A percentile compares a stretch with the other conserved stretches of the same genome.
Conservation (phyloP, 2,329 filamentous ascomycete species). For the Arthrobotrys conoides region DNA sequence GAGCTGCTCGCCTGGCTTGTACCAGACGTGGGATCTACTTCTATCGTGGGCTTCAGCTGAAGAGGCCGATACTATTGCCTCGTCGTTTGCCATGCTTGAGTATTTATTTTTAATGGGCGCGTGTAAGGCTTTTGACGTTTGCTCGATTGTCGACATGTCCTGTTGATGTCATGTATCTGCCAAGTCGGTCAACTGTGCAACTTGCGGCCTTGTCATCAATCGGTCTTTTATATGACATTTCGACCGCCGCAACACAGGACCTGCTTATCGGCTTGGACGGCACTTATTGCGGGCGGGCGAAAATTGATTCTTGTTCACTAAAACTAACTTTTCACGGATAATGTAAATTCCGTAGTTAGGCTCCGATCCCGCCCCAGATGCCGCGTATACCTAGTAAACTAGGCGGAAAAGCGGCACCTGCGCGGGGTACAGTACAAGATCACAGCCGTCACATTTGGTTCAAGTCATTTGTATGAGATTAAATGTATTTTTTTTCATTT, state of each 20-base stretch:
- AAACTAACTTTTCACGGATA: background rate
- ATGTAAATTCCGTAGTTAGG: background rate
- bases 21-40: constrained; percentile 26
- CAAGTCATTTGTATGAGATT: background rate
- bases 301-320: background rate
- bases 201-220: too few species aligned
- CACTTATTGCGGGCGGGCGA: too few species aligned
- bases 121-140: too few species aligned
- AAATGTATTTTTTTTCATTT: background rate
- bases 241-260: background rate
- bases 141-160: too few species aligned
- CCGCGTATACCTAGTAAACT: background rate
- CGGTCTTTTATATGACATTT: too few species aligned
- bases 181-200: too few species aligned
- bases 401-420: background rate
- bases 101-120: background rate
- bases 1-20: constrained; percentile 32
- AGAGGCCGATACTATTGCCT: background rate
- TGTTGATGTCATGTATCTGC: too few species aligned
- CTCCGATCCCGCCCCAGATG: background rate
- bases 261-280: background rate
- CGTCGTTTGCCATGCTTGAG: constrained; percentile 20
- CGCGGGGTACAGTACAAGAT: too few species aligned
- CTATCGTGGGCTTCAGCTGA: constrained; percentile 4
- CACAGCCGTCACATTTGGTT: background rate